Percentiles rank a stretch among this genome's conserved stretches.
Evolutionary conservation across 2,329 filamentous ascomycete genomes (phyloP).

Genomic region (Fusarium dlaminii): DNA sequence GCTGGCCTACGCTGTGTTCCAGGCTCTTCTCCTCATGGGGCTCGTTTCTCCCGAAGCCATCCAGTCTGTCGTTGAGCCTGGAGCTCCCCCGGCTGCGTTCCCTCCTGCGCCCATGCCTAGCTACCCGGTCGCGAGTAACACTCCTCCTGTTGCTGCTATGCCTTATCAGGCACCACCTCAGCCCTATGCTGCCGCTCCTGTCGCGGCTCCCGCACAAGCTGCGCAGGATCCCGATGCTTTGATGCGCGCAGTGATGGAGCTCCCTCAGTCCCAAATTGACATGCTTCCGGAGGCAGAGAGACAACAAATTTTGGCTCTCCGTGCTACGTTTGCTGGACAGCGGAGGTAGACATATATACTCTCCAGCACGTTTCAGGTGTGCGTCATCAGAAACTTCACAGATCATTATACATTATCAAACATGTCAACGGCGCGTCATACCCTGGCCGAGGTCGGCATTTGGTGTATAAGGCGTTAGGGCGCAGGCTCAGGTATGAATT

Average conservation of each 20-base stretch:
- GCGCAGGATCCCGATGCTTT: constrained; percentile 73
- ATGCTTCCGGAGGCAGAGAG: constrained; percentile 78
- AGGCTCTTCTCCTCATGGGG: constrained; percentile 90
- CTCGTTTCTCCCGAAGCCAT: constrained; percentile 88
- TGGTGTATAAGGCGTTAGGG: constrained; percentile 34
- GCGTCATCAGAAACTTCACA: not conserved
- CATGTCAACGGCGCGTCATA: not conserved
- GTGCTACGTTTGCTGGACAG: constrained; percentile 67
- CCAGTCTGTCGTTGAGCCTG: constrained; percentile 77
- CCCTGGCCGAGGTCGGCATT: constrained; percentile 8
- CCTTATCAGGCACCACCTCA: constrained; percentile 59
- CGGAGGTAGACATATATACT: constrained; percentile 40
- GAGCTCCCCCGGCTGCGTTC: constrained; percentile 54
- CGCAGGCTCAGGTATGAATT: constrained; percentile 23
- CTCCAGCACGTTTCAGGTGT: not conserved
- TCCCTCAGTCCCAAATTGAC: constrained; percentile 84
- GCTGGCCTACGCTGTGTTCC: constrained; percentile 93
- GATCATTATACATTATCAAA: not conserved
- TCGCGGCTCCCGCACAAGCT: constrained; percentile 46
- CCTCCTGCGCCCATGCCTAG: constrained; percentile 48
- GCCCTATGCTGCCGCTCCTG: constrained; percentile 49
- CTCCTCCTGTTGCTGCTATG: constrained; percentile 57
- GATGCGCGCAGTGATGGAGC: constrained; percentile 81
- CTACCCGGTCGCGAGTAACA: constrained; percentile 43
- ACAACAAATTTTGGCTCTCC: constrained; percentile 80